These are phyloP conservation scores for Mucor mucedo DNA, from an alignment of 371 early-diverging fungal species.

Conservation along the genomic window DNA sequence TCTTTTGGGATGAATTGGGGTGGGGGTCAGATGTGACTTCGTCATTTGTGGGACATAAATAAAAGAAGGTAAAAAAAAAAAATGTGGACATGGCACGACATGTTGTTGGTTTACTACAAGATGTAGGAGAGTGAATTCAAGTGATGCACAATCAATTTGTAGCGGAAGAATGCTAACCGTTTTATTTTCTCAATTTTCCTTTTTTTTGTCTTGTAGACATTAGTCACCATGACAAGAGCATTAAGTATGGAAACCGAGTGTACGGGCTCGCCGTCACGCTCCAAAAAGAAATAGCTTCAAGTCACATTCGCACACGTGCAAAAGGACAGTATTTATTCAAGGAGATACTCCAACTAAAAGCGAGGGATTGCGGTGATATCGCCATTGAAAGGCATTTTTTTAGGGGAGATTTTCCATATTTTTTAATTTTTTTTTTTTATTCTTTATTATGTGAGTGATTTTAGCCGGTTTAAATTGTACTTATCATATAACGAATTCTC, in stretches of 20 bases:
- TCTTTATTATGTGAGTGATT: constrained; percentile 24
- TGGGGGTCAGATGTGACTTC: too few species aligned
- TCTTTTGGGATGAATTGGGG: too few species aligned
- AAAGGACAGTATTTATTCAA: too few species aligned
- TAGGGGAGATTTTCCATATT: constrained; percentile 13
- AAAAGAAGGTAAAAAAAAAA: constrained; percentile 3
- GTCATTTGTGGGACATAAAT: neutral
- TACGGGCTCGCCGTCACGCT: neutral
- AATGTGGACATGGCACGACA: neutral
- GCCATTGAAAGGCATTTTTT: constrained; percentile 24
- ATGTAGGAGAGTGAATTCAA: too few species aligned
- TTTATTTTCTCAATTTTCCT: too few species aligned
- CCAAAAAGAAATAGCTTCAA: neutral
- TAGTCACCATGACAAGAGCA: too few species aligned
- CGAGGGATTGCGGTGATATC: constrained; percentile 24
- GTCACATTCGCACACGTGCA: constrained; percentile 1
- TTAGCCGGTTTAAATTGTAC: constrained; percentile 16
- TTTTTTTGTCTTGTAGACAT: too few species aligned
- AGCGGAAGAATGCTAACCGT: too few species aligned
- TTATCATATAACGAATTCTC: neutral
- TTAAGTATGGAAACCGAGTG: too few species aligned
- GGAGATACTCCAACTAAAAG: neutral
- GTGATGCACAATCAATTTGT: too few species aligned
- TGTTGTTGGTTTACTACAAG: too few species aligned
- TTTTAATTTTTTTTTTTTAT: too few species aligned